phyloP scores from a whole-genome alignment of 352 stramenopile genomes.

The Phytophthora lateralis region DNA sequence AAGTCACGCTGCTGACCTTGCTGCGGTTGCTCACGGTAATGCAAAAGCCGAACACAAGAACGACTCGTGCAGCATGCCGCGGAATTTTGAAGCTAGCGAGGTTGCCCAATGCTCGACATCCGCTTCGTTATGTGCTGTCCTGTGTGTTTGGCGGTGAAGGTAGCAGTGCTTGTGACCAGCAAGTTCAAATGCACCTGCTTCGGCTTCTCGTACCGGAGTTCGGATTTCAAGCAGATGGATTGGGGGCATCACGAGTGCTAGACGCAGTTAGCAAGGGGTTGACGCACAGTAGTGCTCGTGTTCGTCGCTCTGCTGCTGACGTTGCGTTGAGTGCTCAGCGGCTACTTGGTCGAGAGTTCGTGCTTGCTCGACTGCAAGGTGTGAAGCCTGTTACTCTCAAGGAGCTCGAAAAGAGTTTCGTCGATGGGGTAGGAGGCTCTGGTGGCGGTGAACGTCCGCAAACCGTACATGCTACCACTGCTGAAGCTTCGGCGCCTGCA shows the following conservation, averaged over 20 bases:
- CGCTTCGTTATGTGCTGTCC: constrained; percentile 72
- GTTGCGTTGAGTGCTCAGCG: constrained; percentile 80
- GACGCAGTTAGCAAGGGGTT: constrained; percentile 53
- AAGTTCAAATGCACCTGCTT: constrained; percentile 86
- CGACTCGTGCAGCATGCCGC: constrained; percentile 75
- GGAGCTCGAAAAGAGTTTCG: constrained; percentile 86
- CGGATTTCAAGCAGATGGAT: constrained; percentile 70
- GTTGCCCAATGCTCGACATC: constrained; percentile 59
- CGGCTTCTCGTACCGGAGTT: constrained; percentile 78
- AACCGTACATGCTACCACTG: constrained; percentile 58
- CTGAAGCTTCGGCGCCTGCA: constrained; percentile 19
- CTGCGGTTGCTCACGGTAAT: constrained; percentile 67
- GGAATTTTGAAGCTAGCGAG: constrained; percentile 79
- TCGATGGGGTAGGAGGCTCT: constrained; percentile 40
- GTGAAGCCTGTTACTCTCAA: constrained; percentile 82
- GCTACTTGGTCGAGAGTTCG: constrained; percentile 70
- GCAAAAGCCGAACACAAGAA: constrained; percentile 81
- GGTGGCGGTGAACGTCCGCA: constrained; percentile 49
- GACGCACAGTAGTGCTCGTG: constrained; percentile 68
- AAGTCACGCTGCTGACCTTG: constrained; percentile 69
- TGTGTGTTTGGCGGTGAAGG: constrained; percentile 77
- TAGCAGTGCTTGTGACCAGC: constrained; percentile 39
- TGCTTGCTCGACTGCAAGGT: constrained; percentile 72
- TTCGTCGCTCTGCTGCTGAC: constrained; percentile 75
- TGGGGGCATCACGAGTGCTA: constrained; percentile 64